Conservation (phyloP, 352 stramenopile genomes). For the Peronosclerospora sorghi region DNA sequence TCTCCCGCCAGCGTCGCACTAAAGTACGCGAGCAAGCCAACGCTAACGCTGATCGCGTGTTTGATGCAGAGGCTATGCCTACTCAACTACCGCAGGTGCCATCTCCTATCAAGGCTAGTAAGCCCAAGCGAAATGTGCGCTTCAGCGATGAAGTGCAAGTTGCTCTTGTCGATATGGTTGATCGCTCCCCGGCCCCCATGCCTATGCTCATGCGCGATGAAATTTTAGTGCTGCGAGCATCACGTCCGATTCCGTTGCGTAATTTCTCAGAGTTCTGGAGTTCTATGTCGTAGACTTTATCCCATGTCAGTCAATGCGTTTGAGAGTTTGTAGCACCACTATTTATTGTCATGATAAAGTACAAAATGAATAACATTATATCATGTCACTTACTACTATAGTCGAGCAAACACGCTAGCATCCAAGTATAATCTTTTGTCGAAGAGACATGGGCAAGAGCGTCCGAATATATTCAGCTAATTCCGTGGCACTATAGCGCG, state of each 20-base stretch:
- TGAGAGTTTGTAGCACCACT: slow-evolving; percentile 25
- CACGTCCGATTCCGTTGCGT: slow-evolving; percentile 49
- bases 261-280: slow-evolving; percentile 82
- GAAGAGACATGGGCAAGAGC: slow-evolving; percentile 25
- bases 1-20: slow-evolving; percentile 50
- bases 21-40: slow-evolving; percentile 55
- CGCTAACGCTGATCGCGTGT: slow-evolving; percentile 19
- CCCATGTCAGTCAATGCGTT: neutral
- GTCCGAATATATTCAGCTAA: slow-evolving; percentile 22
- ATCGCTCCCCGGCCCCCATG: slow-evolving; percentile 48
- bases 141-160: slow-evolving; percentile 52
- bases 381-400: slow-evolving; percentile 1
- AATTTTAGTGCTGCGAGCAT: slow-evolving; percentile 66
- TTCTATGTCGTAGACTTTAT: slow-evolving; percentile 15
- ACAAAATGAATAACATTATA: slow-evolving; percentile 17
- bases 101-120: slow-evolving; percentile 13
- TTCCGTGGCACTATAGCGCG: slow-evolving; percentile 33
- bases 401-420: slow-evolving; percentile 4
- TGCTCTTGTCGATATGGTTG: slow-evolving; percentile 28
- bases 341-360: slow-evolving; percentile 28
- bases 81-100: slow-evolving; percentile 15
- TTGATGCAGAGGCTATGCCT: slow-evolving; percentile 13
- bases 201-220: slow-evolving; percentile 63
- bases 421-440: slow-evolving; percentile 35
- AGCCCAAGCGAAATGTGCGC: slow-evolving; percentile 29